Conservation (phyloP, 495 filamentous ascomycete species). For the Aspergillus biplanus region DNA sequence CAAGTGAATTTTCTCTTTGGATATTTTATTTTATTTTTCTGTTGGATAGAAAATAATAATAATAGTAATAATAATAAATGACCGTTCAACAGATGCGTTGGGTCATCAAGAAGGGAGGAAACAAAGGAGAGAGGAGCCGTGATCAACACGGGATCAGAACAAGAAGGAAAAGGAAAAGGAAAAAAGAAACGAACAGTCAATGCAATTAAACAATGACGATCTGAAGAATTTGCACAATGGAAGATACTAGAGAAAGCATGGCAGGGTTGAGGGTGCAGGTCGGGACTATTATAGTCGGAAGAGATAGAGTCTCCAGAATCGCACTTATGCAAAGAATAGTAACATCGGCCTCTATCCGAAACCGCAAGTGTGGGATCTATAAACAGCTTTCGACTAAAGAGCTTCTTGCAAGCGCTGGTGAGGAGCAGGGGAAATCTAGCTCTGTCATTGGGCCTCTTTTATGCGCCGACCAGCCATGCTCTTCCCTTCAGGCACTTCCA, state of each 20-base stretch:
- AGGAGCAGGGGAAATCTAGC: slow-evolving; percentile 8
- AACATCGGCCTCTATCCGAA: slow-evolving; percentile 22
- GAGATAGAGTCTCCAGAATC: slow-evolving; percentile 4
- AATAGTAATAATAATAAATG: not conserved
- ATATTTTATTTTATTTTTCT: not conserved
- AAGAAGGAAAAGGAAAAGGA: slow-evolving; percentile 8
- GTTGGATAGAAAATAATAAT: not conserved
- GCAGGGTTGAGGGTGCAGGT: slow-evolving; percentile 10
- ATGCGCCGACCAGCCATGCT: slow-evolving; percentile 26
- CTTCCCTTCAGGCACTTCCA: slow-evolving; percentile 16
- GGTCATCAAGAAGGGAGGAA: not conserved
- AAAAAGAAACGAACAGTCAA: not conserved
- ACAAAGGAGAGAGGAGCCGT: slow-evolving; percentile 1
- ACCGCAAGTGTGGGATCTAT: slow-evolving; percentile 28
- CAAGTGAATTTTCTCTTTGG: not conserved
- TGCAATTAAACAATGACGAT: not conserved
- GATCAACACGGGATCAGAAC: slow-evolving; percentile 14
- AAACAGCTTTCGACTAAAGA: slow-evolving; percentile 31
- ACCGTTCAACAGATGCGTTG: not conserved
- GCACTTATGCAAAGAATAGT: slow-evolving; percentile 21
- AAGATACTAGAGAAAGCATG: slow-evolving; percentile 17
- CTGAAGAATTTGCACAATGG: slow-evolving; percentile 1
- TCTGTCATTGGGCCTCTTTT: slow-evolving; percentile 22
- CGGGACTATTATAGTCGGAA: slow-evolving; percentile 20
- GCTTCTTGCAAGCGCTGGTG: slow-evolving; percentile 25